phyloP scores from a whole-genome alignment of 208 protist genomes.

The Acanthamoeba healyi region DNA sequence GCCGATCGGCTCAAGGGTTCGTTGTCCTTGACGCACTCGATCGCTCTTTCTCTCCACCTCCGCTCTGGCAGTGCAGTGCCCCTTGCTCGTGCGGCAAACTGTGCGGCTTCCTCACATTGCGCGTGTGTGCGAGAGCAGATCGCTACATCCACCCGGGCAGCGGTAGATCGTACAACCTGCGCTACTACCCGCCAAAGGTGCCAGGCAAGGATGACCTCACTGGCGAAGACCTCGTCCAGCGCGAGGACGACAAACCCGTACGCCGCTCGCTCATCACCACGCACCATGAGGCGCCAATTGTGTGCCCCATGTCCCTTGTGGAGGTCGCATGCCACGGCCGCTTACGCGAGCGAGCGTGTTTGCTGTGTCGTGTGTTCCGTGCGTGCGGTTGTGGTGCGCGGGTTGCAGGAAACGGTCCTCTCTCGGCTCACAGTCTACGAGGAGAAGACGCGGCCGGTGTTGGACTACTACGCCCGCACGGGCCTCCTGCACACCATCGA shows the following conservation, averaged over 20 bases:
- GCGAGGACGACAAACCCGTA: conserved; percentile 94
- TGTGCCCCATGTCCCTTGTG: too few relatives aligned
- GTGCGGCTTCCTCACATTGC: neutral
- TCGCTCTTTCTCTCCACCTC: neutral
- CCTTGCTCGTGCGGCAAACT: too few relatives aligned
- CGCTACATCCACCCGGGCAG: conserved; percentile 93
- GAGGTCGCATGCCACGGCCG: too few relatives aligned
- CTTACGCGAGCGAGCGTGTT: neutral
- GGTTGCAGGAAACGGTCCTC: conserved; percentile 88
- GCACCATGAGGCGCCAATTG: too few relatives aligned
- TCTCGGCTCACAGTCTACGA: conserved; percentile 94
- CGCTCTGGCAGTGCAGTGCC: too few relatives aligned
- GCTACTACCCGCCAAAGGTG: conserved; percentile 94
- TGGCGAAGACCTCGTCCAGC: conserved; percentile 94
- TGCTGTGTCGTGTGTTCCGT: too few relatives aligned
- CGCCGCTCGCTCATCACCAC: neutral
- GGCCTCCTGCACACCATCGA: conserved; percentile 90
- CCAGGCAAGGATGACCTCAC: conserved; percentile 95
- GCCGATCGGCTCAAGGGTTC: conserved; percentile 93
- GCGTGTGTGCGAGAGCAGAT: neutral
- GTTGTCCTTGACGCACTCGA: neutral
- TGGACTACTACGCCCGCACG: conserved; percentile 91
- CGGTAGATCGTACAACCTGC: conserved; percentile 95
- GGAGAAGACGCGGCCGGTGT: conserved; percentile 91
- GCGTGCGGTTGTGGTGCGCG: neutral